A percentile compares a stretch with the other conserved stretches of the same genome.
Conservation (phyloP, 169 alveolate species). For the Plasmodium coatneyi region DNA sequence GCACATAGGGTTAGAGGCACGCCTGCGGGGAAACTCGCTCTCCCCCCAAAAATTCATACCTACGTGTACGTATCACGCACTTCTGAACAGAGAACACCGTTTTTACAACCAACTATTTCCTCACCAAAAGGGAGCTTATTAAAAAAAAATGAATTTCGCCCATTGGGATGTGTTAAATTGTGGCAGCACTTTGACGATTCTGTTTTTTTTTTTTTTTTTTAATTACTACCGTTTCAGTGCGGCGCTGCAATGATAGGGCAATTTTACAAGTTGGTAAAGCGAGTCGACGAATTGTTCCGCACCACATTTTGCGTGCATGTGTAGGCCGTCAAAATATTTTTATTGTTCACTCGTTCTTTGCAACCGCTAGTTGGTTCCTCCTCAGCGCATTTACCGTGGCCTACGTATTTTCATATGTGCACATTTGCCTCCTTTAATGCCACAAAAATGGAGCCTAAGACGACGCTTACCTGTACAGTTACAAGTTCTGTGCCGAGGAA, state of each 20-base stretch:
- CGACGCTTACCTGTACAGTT: not conserved
- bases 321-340: not conserved
- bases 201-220: not conserved
- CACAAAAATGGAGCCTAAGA: not conserved
- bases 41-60: not conserved
- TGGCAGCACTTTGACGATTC: not conserved
- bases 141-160: not conserved
- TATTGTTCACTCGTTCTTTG: not conserved
- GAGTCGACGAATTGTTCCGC: not conserved
- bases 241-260: not conserved
- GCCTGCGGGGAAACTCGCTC: not conserved
- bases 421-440: not conserved
- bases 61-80: not conserved
- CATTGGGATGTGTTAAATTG: not conserved
- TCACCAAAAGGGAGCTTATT: not conserved
- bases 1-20: not conserved
- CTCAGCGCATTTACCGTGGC: not conserved
- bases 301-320: not conserved
- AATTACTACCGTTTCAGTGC: not conserved
- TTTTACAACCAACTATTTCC: not conserved
- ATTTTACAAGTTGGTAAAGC: not conserved
- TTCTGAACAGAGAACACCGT: not conserved
- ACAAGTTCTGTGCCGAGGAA: not conserved
- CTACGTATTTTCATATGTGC: not conserved
- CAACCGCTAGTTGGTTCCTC: not conserved